Base-by-base conservation (phyloP, 148 eudicot species). In the Euryodendron excelsum region DNA sequence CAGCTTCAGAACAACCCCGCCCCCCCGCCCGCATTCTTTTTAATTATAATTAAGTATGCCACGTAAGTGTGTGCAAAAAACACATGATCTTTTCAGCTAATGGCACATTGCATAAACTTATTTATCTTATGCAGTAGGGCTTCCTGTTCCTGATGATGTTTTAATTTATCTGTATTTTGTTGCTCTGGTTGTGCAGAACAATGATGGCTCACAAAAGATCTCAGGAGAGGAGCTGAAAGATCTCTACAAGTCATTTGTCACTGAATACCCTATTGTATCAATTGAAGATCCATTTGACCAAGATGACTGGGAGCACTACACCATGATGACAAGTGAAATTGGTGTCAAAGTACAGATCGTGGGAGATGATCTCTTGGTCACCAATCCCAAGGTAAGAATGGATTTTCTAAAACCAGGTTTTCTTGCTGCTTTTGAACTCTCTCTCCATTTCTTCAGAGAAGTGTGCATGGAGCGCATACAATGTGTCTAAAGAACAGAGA, bases 261-360 rank as follows among this genome's bases (percentile, higher is more conserved):
- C 85, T 3, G 93, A 94, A 78, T 94, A 94, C 84, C 97, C 97
- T 21, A 92, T 94, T 37, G 92, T 94, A 47, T 94, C 98, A 15
- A 94, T 94, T 85, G 98, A 94, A 76, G 98, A 94, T 76, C 98
- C 97, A 44, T 94, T 90, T 85, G 98, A 94, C 82, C 97, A 94
- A 77, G 98, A 94, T 88, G 98, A 94, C 87, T 92, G 97, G 98
- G 93, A 88, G 80, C 89, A 89, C 86, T 92, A 94, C 72, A 85
- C 89, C 65, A 90, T 87, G 85, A 61, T 94, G 78, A 94, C 98
- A 11, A 80, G 84, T 61, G 98, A 94, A 86, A 36, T 68, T 36
- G 98, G 98, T 23, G 90, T 86, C 1, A 67, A 87, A 78, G 97
- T 94, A 39, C 98, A 94, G 81, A 89, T 94, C 82, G 98, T 94